Conservation (phyloP, 108 stramenopile species). For the Fragilaria crotonensis region DNA sequence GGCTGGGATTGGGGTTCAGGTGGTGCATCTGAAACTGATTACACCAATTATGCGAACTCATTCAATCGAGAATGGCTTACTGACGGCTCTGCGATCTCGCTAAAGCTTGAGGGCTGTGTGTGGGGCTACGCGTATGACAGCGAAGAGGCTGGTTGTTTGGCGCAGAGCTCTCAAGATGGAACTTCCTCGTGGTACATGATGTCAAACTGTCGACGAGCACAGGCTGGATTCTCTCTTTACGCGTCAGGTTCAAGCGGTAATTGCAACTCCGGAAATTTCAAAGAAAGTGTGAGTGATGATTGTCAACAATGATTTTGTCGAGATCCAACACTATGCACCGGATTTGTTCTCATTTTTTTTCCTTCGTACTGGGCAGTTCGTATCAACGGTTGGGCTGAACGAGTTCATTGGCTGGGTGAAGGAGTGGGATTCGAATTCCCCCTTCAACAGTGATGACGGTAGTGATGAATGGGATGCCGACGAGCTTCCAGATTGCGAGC, state of each 20-base stretch:
- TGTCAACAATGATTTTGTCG: background rate
- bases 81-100: slow-evolving; percentile 33
- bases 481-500: slow-evolving; percentile 57
- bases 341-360: slow-evolving; percentile 2
- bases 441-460: slow-evolving; percentile 26
- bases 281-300: slow-evolving; percentile 57
- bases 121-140: slow-evolving; percentile 56
- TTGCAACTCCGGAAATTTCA: slow-evolving; percentile 49
- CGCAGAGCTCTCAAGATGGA: slow-evolving; percentile 62
- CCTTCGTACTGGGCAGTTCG: slow-evolving; percentile 55
- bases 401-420: slow-evolving; percentile 64
- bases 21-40: slow-evolving; percentile 7
- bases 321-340: background rate
- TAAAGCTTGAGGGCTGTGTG: slow-evolving; percentile 71
- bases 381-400: slow-evolving; percentile 55
- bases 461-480: slow-evolving; percentile 16
- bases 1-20: slow-evolving; percentile 11
- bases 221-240: slow-evolving; percentile 78
- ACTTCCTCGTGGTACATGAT: slow-evolving; percentile 83
- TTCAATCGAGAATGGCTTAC: slow-evolving; percentile 53
- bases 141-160: slow-evolving; percentile 64
- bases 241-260: slow-evolving; percentile 27
- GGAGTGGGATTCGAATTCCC: slow-evolving; percentile 41
- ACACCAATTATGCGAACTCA: slow-evolving; percentile 38
- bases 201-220: slow-evolving; percentile 75